Percentiles rank a stretch among this genome's conserved stretches.
Conservation (phyloP, 257 asterid species). For the Jaltomata sinuosa region DNA sequence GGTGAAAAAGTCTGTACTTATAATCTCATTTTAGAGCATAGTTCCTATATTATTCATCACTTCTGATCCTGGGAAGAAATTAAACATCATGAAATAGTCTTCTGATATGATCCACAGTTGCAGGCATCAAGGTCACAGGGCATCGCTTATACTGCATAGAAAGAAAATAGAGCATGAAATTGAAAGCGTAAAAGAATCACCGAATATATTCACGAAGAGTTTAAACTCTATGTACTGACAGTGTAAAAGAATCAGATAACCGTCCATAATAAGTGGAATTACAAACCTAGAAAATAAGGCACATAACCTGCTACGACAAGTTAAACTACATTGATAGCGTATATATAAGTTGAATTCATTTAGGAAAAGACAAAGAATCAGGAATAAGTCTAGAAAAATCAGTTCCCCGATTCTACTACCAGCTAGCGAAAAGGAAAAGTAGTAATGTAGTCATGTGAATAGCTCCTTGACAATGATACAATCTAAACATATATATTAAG, state of each 20-base stretch:
- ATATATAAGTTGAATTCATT: background rate
- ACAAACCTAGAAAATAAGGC: background rate
- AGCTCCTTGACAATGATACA: background rate
- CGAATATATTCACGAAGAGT: background rate
- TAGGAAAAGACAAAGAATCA: background rate
- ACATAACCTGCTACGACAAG: background rate
- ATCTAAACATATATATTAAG: background rate
- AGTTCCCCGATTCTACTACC: background rate
- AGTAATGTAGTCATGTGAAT: background rate
- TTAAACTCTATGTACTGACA: background rate
- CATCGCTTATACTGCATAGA: constrained; percentile 81
- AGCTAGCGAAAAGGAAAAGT: background rate
- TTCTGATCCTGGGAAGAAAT: background rate
- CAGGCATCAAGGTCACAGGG: constrained; percentile 79
- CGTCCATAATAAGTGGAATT: background rate
- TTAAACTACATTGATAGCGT: background rate
- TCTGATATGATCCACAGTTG: constrained; percentile 83
- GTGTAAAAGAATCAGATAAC: background rate
- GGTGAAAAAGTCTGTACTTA: background rate
- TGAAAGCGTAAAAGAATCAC: background rate
- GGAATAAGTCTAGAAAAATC: background rate
- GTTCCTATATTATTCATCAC: background rate
- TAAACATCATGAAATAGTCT: constrained; percentile 86
- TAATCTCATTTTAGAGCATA: background rate
- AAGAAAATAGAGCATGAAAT: background rate